Percentiles rank a stretch among this genome's conserved stretches.
Evolutionary conservation across 2,329 filamentous ascomycete species (phyloP).

Genomic region (Phialophora macrospora): DNA sequence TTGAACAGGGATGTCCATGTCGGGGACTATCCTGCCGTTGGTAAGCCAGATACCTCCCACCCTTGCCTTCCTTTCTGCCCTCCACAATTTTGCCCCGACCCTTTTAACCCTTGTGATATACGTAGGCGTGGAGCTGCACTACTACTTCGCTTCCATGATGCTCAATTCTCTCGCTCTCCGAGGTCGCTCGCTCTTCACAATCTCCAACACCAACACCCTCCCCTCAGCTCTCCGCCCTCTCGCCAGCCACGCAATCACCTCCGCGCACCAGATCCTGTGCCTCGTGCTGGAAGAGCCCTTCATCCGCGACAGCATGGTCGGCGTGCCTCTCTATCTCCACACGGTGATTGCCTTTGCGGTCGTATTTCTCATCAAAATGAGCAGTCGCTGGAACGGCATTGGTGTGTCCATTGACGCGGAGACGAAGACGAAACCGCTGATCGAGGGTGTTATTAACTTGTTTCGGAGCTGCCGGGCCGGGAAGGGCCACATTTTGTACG

Average conservation of each 20-base stretch:
- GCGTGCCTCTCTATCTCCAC: slow-evolving; percentile 52
- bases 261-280: slow-evolving; percentile 53
- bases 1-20: slow-evolving; percentile 36
- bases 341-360: slow-evolving; percentile 55
- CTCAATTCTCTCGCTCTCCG: slow-evolving; percentile 53
- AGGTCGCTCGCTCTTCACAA: slow-evolving; percentile 51
- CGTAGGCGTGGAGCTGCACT: slow-evolving; percentile 57
- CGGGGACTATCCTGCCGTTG: slow-evolving; percentile 39
- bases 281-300: slow-evolving; percentile 55
- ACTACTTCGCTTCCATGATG: slow-evolving; percentile 60
- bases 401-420: slow-evolving; percentile 39
- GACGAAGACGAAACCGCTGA: slow-evolving; percentile 36
- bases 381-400: slow-evolving; percentile 36
- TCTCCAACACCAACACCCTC: slow-evolving; percentile 43
- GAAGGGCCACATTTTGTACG: slow-evolving; percentile 37
- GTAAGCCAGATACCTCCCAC: slow-evolving; percentile 18
- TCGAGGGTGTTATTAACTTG: slow-evolving; percentile 36
- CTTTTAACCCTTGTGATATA: neutral
- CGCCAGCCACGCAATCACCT: slow-evolving; percentile 55
- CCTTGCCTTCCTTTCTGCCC: neutral
- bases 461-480: slow-evolving; percentile 35
- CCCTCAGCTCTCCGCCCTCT: slow-evolving; percentile 34
- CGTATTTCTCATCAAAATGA: slow-evolving; percentile 52
- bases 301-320: slow-evolving; percentile 55
- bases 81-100: too few relatives aligned